These are phyloP conservation scores for Hypoxylon perforatum DNA, from an alignment of 495 filamentous ascomycete genomes.

Conservation along the genomic window DNA sequence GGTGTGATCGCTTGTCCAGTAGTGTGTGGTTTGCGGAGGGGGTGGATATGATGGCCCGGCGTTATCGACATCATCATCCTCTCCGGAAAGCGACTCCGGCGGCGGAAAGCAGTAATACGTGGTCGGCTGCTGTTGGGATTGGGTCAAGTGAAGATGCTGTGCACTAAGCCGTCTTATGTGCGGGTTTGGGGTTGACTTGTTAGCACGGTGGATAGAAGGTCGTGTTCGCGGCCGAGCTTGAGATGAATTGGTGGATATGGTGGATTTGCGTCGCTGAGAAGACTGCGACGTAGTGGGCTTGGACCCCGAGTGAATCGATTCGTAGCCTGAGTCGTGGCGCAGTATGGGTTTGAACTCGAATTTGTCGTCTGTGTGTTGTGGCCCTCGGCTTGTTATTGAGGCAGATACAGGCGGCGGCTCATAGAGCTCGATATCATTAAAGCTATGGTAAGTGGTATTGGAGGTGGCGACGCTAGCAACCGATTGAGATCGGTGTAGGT, in stretches of 20 bases:
- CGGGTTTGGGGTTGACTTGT: constrained; percentile 46
- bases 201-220: constrained; percentile 47
- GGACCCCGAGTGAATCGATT: constrained; percentile 48
- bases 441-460: constrained; percentile 60
- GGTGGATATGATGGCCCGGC: constrained; percentile 41
- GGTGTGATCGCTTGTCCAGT: constrained; percentile 67
- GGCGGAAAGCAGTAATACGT: constrained; percentile 61
- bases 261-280: constrained; percentile 36
- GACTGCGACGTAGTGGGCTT: constrained; percentile 40
- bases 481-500: constrained; percentile 52
- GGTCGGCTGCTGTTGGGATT: constrained; percentile 45
- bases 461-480: constrained; percentile 53
- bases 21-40: constrained; percentile 66
- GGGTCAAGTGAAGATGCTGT: constrained; percentile 41
- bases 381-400: constrained; percentile 7
- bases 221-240: constrained; percentile 47
- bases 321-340: constrained; percentile 63
- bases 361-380: constrained; percentile 29
- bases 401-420: constrained; percentile 40
- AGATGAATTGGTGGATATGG: constrained; percentile 41
- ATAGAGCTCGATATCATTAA: constrained; percentile 53
- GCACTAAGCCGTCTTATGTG: constrained; percentile 38
- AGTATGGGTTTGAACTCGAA: constrained; percentile 49
- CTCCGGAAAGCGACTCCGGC: constrained; percentile 45
- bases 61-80: constrained; percentile 34